Evolutionary conservation across 352 stramenopile genomes (phyloP).

Genomic region (Halophytophthora batemanensis): DNA sequence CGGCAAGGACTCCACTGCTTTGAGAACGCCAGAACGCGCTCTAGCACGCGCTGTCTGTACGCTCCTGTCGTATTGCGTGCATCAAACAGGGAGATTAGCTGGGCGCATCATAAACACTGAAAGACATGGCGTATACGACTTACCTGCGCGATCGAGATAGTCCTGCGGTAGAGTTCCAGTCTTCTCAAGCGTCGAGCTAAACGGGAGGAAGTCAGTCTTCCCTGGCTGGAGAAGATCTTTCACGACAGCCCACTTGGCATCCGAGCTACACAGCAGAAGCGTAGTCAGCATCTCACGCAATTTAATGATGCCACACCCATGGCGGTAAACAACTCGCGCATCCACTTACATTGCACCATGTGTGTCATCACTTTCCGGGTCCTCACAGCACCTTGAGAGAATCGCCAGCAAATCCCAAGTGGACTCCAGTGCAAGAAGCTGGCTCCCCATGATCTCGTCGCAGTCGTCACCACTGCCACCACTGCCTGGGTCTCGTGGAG

Average conservation of each 20-base stretch:
- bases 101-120: background rate
- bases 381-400: conserved; percentile 3
- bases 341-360: background rate
- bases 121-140: conserved; percentile 1
- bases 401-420: conserved; percentile 25
- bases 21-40: conserved; percentile 30
- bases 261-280: conserved; percentile 15
- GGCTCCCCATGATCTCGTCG: conserved; percentile 25
- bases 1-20: conserved; percentile 28
- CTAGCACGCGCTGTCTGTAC: conserved; percentile 33
- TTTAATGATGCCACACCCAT: background rate
- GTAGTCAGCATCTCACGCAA: background rate
- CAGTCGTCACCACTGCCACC: background rate
- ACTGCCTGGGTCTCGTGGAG: background rate
- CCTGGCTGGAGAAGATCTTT: conserved; percentile 39
- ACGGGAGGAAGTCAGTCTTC: conserved; percentile 40
- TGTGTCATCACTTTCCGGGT: background rate
- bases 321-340: background rate
- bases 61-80: conserved; percentile 13
- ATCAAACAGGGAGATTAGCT: conserved; percentile 5
- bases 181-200: conserved; percentile 7
- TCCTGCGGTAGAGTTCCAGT: conserved; percentile 1
- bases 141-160: conserved; percentile 17
- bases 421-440: conserved; percentile 26
- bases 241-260: conserved; percentile 44